Evolutionary conservation across 2,329 filamentous ascomycete species (phyloP).

Genomic region (Diaporthe longicolla): DNA sequence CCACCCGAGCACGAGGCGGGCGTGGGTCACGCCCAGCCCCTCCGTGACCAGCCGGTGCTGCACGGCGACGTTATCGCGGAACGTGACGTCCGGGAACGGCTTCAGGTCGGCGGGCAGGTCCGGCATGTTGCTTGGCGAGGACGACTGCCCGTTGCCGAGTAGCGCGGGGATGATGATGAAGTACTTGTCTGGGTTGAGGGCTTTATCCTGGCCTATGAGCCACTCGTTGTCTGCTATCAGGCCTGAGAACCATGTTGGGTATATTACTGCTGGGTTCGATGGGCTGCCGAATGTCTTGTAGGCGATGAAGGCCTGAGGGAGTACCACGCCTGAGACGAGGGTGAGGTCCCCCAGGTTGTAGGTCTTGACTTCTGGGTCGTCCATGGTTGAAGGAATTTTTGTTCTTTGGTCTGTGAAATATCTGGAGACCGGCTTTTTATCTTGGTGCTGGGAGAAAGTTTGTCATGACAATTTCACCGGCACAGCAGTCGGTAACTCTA

Average conservation of each 20-base stretch:
- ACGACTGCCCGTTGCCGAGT: slow-evolving; percentile 67
- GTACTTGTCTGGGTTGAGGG: slow-evolving; percentile 70
- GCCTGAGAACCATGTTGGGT: slow-evolving; percentile 79
- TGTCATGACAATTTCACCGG: neutral
- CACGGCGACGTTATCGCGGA: slow-evolving; percentile 66
- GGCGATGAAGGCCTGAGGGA: slow-evolving; percentile 77
- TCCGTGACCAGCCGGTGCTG: slow-evolving; percentile 60
- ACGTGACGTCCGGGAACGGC: slow-evolving; percentile 60
- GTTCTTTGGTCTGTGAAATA: neutral
- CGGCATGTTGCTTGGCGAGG: slow-evolving; percentile 64
- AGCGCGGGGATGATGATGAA: slow-evolving; percentile 66
- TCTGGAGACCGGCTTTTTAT: too few relatives aligned
- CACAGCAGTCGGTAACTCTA: neutral
- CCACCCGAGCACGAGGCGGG: slow-evolving; percentile 67
- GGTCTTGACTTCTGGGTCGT: slow-evolving; percentile 52
- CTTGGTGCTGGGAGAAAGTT: neutral
- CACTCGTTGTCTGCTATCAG: slow-evolving; percentile 80
- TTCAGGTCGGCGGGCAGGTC: slow-evolving; percentile 44
- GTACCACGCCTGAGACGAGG: slow-evolving; percentile 73
- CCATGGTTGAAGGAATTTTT: slow-evolving; percentile 16
- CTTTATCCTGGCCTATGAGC: slow-evolving; percentile 77
- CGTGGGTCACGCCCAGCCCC: slow-evolving; percentile 56
- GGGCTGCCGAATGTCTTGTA: slow-evolving; percentile 82
- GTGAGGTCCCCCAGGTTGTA: slow-evolving; percentile 76
- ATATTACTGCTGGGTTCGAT: slow-evolving; percentile 76